A percentile compares a stretch with the other conserved stretches of the same genome.
These are phyloP conservation scores for Fibroporia radiculosa DNA, from an alignment of 768 basidiomycete genomes.

Conservation along the genomic window DNA sequence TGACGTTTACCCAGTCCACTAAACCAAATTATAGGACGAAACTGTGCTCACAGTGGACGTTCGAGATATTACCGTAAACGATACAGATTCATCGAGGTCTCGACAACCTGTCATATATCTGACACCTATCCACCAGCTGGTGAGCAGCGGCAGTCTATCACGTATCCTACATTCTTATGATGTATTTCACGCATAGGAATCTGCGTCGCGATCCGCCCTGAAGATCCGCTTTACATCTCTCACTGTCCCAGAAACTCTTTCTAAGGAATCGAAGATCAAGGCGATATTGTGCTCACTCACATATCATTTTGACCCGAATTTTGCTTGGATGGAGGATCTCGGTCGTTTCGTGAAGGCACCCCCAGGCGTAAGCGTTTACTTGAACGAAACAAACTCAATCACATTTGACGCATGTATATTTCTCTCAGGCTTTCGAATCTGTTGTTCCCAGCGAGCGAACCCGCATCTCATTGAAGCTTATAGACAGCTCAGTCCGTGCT, in stretches of 20 bases:
- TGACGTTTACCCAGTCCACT: neutral
- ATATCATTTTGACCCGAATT: conserved; percentile 51
- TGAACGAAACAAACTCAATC: no score
- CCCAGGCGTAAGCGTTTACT: conserved; percentile 3
- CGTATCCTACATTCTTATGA: conserved; percentile 3
- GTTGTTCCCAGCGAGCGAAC: conserved; percentile 90
- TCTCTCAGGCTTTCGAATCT: conserved; percentile 75
- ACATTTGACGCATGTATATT: neutral
- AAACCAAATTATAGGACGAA: conserved; percentile 46
- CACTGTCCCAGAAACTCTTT: conserved; percentile 45
- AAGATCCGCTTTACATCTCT: conserved; percentile 64
- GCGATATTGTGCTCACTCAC: conserved; percentile 59
- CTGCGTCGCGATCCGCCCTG: conserved; percentile 40
- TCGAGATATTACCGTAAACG: conserved; percentile 51
- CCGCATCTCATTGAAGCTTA: conserved; percentile 51
- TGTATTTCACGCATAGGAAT: conserved; percentile 10
- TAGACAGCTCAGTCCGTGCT: conserved; percentile 59
- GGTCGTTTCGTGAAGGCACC: conserved; percentile 68
- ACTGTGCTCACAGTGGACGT: conserved; percentile 56
- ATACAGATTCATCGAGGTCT: conserved; percentile 31
- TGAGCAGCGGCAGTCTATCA: conserved; percentile 26
- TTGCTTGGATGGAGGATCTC: conserved; percentile 57
- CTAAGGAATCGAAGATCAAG: conserved; percentile 76
- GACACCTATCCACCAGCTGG: conserved; percentile 51
- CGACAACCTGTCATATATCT: conserved; percentile 39